Base-by-base conservation (phyloP, 371 early-diverging fungal genomes). In the Rhizopus delemar region DNA sequence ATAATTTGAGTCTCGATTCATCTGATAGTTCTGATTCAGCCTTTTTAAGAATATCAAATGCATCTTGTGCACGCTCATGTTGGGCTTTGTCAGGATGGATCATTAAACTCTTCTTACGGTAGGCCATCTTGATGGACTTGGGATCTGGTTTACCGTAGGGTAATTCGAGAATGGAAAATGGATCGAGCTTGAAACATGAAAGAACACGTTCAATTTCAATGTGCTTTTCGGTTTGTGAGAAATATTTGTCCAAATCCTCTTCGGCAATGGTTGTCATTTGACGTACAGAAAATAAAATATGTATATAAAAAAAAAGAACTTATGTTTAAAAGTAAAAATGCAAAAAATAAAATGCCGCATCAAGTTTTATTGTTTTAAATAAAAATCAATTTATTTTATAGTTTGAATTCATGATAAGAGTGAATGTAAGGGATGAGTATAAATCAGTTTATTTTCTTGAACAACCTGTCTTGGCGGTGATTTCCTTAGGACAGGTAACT, bases 41-140 rank as follows among this genome's bases (percentile, higher is more conserved):
- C 65, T 86, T 85, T 61, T 94, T 94, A n/a, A 95, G 76, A 49
- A 86, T 53, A 28, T 90, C 88, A 66, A 95, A 95, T 0, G 94
- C 93, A 38, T 91, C 91, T 52, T 85, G 82, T 4, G 96, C 93
- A 11, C 78, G 70, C 16, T 85, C 85, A 63, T 93, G 93, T 53
- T 85, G 80, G 35, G 86, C 82, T 63, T 92, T 95, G 73, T 95
- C 96, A 3, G 96, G 96, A 64, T 95, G 96, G 35, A 92, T 88
- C 70, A 92, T 89, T 22, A 93, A 82, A 57, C 93, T 93, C 68
- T 91, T 92, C 58, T 84, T 87, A 35, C 96, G 85, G 78, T 92
- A 95, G 3, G 84, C 83, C 45, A 81, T 59, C 63, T 92, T 91
- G 70, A 93, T 75, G 12, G 84, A 81, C 41, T 86, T 80, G 3